phyloP scores from a whole-genome alignment of 2,329 filamentous ascomycete species.

The Harringtonia aguacate region DNA sequence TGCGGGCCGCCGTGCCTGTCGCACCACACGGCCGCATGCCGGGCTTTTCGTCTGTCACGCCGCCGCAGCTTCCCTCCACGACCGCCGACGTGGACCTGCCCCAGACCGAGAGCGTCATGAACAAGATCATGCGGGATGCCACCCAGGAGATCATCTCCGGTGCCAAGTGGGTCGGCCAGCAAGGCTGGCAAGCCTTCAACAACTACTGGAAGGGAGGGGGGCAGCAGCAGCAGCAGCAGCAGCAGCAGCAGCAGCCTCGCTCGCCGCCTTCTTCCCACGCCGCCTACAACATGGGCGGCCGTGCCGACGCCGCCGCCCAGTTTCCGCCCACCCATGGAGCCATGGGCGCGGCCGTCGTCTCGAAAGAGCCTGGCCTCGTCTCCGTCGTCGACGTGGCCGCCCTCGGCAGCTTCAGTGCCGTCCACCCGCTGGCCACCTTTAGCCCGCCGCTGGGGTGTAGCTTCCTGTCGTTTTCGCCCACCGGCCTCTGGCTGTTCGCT shows the following conservation, averaged over 20 bases:
- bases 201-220: slow-evolving; percentile 62
- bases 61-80: slow-evolving; percentile 56
- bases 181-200: slow-evolving; percentile 67
- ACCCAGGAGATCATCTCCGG: slow-evolving; percentile 69
- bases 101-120: slow-evolving; percentile 59
- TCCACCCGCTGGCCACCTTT: slow-evolving; percentile 61
- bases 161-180: slow-evolving; percentile 66
- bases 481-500: slow-evolving; percentile 63
- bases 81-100: slow-evolving; percentile 64
- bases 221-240: too few species aligned
- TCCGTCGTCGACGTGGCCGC: slow-evolving; percentile 62
- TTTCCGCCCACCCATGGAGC: slow-evolving; percentile 70
- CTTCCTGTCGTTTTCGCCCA: slow-evolving; percentile 68
- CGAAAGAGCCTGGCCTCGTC: slow-evolving; percentile 61
- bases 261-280: slow-evolving; percentile 32
- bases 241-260: slow-evolving; percentile 32
- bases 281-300: slow-evolving; percentile 19
- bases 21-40: slow-evolving; percentile 43
- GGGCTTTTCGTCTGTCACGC: slow-evolving; percentile 48
- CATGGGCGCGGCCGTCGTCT: slow-evolving; percentile 37
- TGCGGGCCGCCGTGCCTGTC: slow-evolving; percentile 55
- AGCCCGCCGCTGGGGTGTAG: slow-evolving; percentile 64
- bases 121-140: slow-evolving; percentile 67
- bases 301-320: slow-evolving; percentile 39
- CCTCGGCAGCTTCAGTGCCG: slow-evolving; percentile 38